phyloP scores from a whole-genome alignment of 2,329 filamentous ascomycete species.

The Ilyonectria robusta region DNA sequence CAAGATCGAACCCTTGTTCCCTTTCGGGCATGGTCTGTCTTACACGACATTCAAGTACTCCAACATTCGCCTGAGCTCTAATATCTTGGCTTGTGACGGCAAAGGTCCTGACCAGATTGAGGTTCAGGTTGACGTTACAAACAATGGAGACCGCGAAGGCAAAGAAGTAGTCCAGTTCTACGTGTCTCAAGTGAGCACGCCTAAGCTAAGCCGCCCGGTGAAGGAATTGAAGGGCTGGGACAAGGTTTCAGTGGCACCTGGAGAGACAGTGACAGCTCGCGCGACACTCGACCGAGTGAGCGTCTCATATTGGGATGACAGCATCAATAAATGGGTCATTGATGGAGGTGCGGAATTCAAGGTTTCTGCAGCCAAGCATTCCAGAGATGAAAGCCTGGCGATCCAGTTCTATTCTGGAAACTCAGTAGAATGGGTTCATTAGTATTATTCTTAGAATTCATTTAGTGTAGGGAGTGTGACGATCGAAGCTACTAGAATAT shows the following conservation, averaged over 20 bases:
- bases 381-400: conserved; percentile 22
- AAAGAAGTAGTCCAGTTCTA: conserved; percentile 38
- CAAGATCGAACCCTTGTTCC: conserved; percentile 59
- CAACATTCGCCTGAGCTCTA: conserved; percentile 27
- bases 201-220: conserved; percentile 20
- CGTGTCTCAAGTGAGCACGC: conserved; percentile 19
- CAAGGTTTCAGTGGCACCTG: conserved; percentile 22
- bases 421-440: conserved; percentile 29
- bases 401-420: conserved; percentile 12
- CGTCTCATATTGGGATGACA: conserved; percentile 36
- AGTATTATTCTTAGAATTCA: neutral
- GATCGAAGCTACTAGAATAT: neutral
- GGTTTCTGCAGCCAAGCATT: conserved; percentile 32
- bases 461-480: neutral
- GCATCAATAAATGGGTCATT: conserved; percentile 31
- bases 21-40: conserved; percentile 33
- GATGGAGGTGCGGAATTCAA: conserved; percentile 30
- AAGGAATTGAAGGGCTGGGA: conserved; percentile 38
- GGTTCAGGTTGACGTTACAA: conserved; percentile 32
- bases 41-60: conserved; percentile 54
- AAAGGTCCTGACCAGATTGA: conserved; percentile 4
- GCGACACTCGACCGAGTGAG: conserved; percentile 30
- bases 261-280: conserved; percentile 30
- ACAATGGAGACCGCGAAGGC: conserved; percentile 28
- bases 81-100: conserved; percentile 11